Percentiles rank a stretch among this genome's conserved stretches.
These are phyloP conservation scores for Tremellales sp. DNA, from an alignment of 1,284 basidiomycete species.

Conservation along the genomic window DNA sequence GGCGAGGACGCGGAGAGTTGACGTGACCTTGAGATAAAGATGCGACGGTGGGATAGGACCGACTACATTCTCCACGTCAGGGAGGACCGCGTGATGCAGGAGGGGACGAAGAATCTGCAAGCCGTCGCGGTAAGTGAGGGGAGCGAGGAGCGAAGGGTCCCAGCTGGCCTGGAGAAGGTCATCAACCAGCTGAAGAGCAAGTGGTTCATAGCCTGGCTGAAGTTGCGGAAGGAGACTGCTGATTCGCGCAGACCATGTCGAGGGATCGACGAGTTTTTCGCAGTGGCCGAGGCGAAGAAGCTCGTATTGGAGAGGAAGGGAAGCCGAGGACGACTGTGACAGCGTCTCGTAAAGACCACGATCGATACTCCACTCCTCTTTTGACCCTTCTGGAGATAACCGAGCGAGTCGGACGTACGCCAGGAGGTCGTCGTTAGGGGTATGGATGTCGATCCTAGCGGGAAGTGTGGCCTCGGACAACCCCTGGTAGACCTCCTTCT, in stretches of 20 bases:
- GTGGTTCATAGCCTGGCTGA: slow-evolving; percentile 44
- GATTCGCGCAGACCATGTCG: slow-evolving; percentile 2
- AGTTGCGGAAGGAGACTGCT: slow-evolving; percentile 25
- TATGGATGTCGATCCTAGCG: no score
- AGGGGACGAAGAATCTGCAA: slow-evolving; percentile 48
- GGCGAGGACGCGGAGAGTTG: slow-evolving; percentile 50
- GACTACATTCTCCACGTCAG: slow-evolving; percentile 36
- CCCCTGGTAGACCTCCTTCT: slow-evolving; percentile 15
- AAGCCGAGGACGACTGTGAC: not conserved
- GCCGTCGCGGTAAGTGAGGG: slow-evolving; percentile 30
- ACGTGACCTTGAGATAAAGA: slow-evolving; percentile 47
- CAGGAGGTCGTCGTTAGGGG: no score
- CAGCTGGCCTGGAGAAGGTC: slow-evolving; percentile 35
- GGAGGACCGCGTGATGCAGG: slow-evolving; percentile 45
- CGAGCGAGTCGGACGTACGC: no score
- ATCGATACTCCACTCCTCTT: no score
- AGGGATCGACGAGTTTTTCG: not conserved
- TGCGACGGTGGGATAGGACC: slow-evolving; percentile 39
- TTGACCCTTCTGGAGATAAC: no score
- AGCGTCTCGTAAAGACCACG: no score
- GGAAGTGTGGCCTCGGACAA: no score
- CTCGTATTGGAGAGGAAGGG: not conserved
- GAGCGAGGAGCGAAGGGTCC: slow-evolving; percentile 1
- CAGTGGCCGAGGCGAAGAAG: not conserved
- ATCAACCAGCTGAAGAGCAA: slow-evolving; percentile 45